phyloP scores from a whole-genome alignment of 2,329 filamentous ascomycete species.

The Aspergillus sclerotialis region DNA sequence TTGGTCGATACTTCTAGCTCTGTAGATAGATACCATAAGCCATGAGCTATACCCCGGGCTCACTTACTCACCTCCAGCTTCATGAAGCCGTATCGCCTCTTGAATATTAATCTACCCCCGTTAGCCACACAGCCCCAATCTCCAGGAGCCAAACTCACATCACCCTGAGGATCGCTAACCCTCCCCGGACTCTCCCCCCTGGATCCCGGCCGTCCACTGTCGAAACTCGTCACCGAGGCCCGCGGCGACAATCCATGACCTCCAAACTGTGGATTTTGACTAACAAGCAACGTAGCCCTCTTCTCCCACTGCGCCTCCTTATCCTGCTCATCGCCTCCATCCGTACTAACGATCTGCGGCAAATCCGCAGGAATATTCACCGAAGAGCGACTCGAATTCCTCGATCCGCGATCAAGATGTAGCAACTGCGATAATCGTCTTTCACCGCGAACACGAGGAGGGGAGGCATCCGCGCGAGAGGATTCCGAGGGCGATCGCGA shows the following conservation, averaged over 20 bases:
- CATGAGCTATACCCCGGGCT: constrained; percentile 2
- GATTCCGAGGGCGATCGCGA: constrained; percentile 19
- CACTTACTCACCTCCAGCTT: constrained; percentile 53
- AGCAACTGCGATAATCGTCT: constrained; percentile 26
- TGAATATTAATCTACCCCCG: constrained; percentile 60
- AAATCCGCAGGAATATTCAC: constrained; percentile 72
- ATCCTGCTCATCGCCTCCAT: constrained; percentile 41
- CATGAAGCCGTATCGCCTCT: constrained; percentile 90
- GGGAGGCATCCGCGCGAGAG: constrained; percentile 9
- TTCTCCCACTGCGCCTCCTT: constrained; percentile 82
- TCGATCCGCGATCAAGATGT: constrained; percentile 29
- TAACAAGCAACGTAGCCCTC: constrained; percentile 80
- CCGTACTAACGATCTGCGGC: constrained; percentile 58
- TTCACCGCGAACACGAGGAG: constrained; percentile 22
- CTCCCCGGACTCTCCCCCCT: constrained; percentile 28
- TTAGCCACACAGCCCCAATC: not conserved
- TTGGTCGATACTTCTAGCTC: constrained; percentile 71
- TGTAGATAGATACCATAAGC: constrained; percentile 13
- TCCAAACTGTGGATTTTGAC: constrained; percentile 42
- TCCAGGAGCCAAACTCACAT: constrained; percentile 22
- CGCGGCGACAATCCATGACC: constrained; percentile 27
- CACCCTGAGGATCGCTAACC: constrained; percentile 24
- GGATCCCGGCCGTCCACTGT: constrained; percentile 10
- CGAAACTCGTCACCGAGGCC: constrained; percentile 7
- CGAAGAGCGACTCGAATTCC: constrained; percentile 35